Percentiles rank a stretch among this genome's conserved stretches.
phyloP scores from a whole-genome alignment of 2,329 filamentous ascomycete genomes.

The Malbranchea cinnamomea region DNA sequence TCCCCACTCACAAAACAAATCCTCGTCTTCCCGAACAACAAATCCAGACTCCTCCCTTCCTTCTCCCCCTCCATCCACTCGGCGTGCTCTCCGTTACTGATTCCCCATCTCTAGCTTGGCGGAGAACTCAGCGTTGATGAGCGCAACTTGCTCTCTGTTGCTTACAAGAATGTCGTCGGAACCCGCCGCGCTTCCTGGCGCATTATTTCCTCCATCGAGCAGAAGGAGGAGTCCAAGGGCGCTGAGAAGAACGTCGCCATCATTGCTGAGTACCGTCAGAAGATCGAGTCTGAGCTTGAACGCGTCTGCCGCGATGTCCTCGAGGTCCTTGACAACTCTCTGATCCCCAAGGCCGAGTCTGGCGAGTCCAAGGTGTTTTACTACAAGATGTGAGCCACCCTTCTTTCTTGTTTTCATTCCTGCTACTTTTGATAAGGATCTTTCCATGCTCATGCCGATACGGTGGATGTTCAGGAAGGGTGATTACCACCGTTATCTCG shows the following conservation, averaged over 20 bases:
- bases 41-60: conserved; percentile 6
- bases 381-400: conserved; percentile 83
- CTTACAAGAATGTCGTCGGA: conserved; percentile 99
- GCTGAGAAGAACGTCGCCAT: conserved; percentile 84
- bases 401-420: neutral
- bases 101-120: conserved; percentile 38
- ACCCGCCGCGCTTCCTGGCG: conserved; percentile 97
- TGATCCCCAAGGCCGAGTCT: conserved; percentile 90
- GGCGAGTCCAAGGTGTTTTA: conserved; percentile 99
- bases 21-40: conserved; percentile 14
- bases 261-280: conserved; percentile 94
- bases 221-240: conserved; percentile 99
- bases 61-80: conserved; percentile 9
- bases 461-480: conserved; percentile 56
- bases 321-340: conserved; percentile 77
- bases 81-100: conserved; percentile 8
- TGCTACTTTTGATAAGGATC: neutral
- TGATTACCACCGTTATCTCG: conserved; percentile 91
- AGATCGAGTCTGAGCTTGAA: conserved; percentile 96
- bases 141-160: conserved; percentile 88
- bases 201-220: conserved; percentile 99
- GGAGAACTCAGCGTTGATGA: conserved; percentile 55
- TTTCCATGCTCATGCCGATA: conserved; percentile 3
- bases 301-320: conserved; percentile 97
- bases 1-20: conserved; percentile 7